Conservation (phyloP, 352 stramenopile genomes). For the Globisporangium cederbergense region DNA sequence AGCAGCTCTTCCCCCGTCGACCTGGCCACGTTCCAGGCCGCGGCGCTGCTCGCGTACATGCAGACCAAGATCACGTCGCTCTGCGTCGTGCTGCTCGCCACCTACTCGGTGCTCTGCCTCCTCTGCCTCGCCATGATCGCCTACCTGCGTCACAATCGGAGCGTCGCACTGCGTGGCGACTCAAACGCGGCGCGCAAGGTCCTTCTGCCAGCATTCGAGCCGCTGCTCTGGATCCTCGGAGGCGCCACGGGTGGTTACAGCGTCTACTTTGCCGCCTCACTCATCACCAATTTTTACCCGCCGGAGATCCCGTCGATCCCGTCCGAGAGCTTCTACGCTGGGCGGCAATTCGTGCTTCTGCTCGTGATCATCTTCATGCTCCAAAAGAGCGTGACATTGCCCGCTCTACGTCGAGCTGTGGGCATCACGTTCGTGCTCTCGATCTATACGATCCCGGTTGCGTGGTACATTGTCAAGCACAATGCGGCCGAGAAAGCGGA, state of each 20-base stretch:
- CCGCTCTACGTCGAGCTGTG: constrained; percentile 28
- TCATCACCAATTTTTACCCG: constrained; percentile 6
- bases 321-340: constrained; percentile 20
- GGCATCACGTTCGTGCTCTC: constrained; percentile 25
- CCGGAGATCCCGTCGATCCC: not conserved
- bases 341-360: constrained; percentile 32
- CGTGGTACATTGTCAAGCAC: constrained; percentile 7
- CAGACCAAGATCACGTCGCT: constrained; percentile 14
- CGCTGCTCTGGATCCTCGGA: constrained; percentile 36
- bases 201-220: constrained; percentile 40
- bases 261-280: constrained; percentile 11
- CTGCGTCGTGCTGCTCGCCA: constrained; percentile 11
- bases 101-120: constrained; percentile 29
- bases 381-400: constrained; percentile 39
- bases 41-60: not conserved
- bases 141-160: constrained; percentile 58
- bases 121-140: constrained; percentile 35
- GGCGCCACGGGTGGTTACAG: constrained; percentile 12
- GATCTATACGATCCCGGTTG: constrained; percentile 26
- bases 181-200: constrained; percentile 44
- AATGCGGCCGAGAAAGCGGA: not conserved
- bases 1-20: not conserved
- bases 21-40: not conserved
- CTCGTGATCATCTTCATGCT: constrained; percentile 38
- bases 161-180: constrained; percentile 33